Base-by-base conservation (phyloP, 179 eudicot genomes). In the Gypsophila paniculata region DNA sequence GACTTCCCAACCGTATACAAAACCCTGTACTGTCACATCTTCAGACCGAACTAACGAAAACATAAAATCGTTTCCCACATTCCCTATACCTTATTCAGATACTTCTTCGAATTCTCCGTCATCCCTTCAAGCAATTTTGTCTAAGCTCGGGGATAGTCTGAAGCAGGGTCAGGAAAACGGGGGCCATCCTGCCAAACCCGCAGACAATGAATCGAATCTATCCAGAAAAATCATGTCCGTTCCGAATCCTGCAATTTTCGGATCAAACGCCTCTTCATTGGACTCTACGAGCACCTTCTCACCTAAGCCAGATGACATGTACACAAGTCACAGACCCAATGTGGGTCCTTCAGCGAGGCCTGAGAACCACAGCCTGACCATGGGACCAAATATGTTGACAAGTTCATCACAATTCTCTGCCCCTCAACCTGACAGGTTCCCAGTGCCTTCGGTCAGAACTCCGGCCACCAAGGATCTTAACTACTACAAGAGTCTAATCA, bases 401-500 rank as follows among this genome's bases (percentile, higher is more conserved):
- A 46, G 58, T 69, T 36, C 65, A 49, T 61, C 69, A 0, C 70
- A 65, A 19, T 64, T n/a, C 19, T 54, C 22, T 0, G 22, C 59
- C 59, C 23, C 59, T 54, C 59, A 54, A 54, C 59, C 23, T 1
- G 59, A 54, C 23, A n/a, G 59, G n/a, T 54, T 54, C 5, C 18
- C 59, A 0, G 4, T 18, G 48, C 63, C 77, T 58, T 34, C 75
- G 14, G 53, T 61, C 62, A 68, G 71, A 54, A n/a, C 80, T 34
- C 80, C 80, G 55, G 76, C 54, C 39, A 32, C 69, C 51, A 86
- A 74, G 74, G 88, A 83, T 65, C 6, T 25, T 0, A 68, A 64
- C 46, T 88, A 86, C 68, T 79, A 80, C 38, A 86, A 81, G 80
- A 76, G 63, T 77, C 81, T 86, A 22, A 71, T 88, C 73, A 76